Percentiles rank a stretch among this genome's conserved stretches.
These are phyloP conservation scores for Ascochyta viciae-villosae DNA, from an alignment of 2,329 filamentous ascomycete genomes.

Conservation along the genomic window DNA sequence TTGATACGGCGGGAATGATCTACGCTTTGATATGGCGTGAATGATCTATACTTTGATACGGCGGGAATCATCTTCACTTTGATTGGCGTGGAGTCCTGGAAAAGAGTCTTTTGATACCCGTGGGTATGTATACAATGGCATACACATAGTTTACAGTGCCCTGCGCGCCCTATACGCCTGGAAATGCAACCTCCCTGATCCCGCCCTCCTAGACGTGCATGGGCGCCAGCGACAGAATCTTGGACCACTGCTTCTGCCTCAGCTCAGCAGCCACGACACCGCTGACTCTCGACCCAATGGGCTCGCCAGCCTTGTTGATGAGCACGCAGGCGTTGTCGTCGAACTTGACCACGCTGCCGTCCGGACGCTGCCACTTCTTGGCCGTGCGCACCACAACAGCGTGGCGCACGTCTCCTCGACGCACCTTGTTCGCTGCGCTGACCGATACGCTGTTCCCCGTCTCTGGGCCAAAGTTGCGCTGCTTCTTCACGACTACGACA, in stretches of 20 bases:
- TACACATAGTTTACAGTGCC: slow-evolving; percentile 38
- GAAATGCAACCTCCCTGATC: slow-evolving; percentile 22
- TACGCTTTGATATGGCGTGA: no score
- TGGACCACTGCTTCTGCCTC: slow-evolving; percentile 94
- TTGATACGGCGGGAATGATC: no score
- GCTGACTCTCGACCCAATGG: slow-evolving; percentile 79
- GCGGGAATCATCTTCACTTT: no score
- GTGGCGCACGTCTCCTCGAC: slow-evolving; percentile 94
- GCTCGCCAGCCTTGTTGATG: slow-evolving; percentile 95
- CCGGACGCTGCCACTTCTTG: slow-evolving; percentile 84
- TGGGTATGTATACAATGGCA: slow-evolving; percentile 41
- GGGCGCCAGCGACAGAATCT: slow-evolving; percentile 94
- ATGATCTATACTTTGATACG: no score
- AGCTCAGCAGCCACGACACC: slow-evolving; percentile 89
- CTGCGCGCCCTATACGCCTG: slow-evolving; percentile 28
- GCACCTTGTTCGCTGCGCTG: slow-evolving; percentile 86
- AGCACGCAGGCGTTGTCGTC: slow-evolving; percentile 98
- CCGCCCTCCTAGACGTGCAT: slow-evolving; percentile 68
- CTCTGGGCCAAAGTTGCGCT: slow-evolving; percentile 77
- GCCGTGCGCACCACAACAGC: slow-evolving; percentile 91
- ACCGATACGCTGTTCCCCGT: slow-evolving; percentile 74
- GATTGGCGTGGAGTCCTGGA: slow-evolving; percentile 34
- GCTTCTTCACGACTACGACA: slow-evolving; percentile 96
- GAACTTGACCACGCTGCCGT: slow-evolving; percentile 90
- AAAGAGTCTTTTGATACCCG: slow-evolving; percentile 45